Evolutionary conservation across 2,329 filamentous ascomycete species (phyloP).

Genomic region (Scleromitrula shiraiana): DNA sequence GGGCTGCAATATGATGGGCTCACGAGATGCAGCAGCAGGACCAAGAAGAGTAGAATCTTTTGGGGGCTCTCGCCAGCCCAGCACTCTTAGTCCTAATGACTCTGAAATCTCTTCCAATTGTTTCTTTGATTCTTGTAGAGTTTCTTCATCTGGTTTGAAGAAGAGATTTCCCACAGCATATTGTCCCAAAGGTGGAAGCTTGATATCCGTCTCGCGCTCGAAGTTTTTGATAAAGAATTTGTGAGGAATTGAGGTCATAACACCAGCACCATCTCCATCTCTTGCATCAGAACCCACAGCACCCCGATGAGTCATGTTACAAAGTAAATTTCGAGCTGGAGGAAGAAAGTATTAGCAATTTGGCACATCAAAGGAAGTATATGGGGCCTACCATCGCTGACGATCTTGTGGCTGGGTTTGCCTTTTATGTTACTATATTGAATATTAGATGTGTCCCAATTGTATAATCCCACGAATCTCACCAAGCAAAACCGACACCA

Average conservation of each 20-base stretch:
- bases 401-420: slow-evolving; percentile 93
- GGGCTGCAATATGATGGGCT: slow-evolving; percentile 91
- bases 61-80: slow-evolving; percentile 95
- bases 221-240: slow-evolving; percentile 99
- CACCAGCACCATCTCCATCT: slow-evolving; percentile 96
- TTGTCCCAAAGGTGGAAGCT: slow-evolving; percentile 80
- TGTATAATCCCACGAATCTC: slow-evolving; percentile 33
- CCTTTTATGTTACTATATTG: slow-evolving; percentile 83
- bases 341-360: slow-evolving; percentile 28
- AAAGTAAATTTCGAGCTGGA: slow-evolving; percentile 81
- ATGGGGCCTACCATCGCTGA: slow-evolving; percentile 72
- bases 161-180: slow-evolving; percentile 98
- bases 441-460: slow-evolving; percentile 16
- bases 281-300: slow-evolving; percentile 95
- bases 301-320: slow-evolving; percentile 99
- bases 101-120: slow-evolving; percentile 93
- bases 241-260: slow-evolving; percentile 98
- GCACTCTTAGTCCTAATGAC: slow-evolving; percentile 75
- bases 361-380: background rate
- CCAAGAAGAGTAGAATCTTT: slow-evolving; percentile 89
- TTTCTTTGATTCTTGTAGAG: slow-evolving; percentile 80
- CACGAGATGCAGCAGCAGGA: slow-evolving; percentile 84
- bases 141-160: slow-evolving; percentile 93
- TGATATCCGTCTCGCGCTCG: slow-evolving; percentile 79
- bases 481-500: slow-evolving; percentile 98